Base-by-base conservation (phyloP, 2,329 filamentous ascomycete genomes). In the Dothideomycetidae sp. region DNA sequence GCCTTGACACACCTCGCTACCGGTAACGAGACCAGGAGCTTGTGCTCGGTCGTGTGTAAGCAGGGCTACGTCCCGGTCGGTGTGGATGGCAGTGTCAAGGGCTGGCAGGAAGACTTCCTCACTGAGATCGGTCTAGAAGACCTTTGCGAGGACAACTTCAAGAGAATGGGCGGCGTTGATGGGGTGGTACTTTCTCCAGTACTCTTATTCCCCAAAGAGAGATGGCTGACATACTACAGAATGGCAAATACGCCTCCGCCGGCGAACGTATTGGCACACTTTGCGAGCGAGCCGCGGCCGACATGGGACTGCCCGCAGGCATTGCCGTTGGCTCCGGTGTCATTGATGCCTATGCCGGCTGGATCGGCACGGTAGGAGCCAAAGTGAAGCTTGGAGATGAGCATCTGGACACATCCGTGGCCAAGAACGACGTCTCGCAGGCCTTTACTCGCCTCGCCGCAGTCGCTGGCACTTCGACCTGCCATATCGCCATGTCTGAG, bases 321-420 rank as follows among this genome's bases (percentile, higher is more conserved):
- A 90, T 94, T 48, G 84, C 90, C 12, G 81, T 98, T 39, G 90
- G 90, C 37, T 93, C 84, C 53, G 86, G 86, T 58, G 90, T 98
- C 46, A 98, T 98, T 53, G 90, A 98, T 57, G 90, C 90, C 12
- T 98, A 98, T 53, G 90, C 90, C 42, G 90, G 90, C 46, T 98
- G 90, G 90, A 90, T 98, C 48, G 90, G 90, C 43, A 96, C 90
- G 1, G 90, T 98, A n/a, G 90, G 90, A 41, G 88, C 90, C 43
- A 94, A 94, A 59, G 83, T 94, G 49, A 72, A 84, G 47, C 71
- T 92, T 11, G 68, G 70, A 29, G 62, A 68, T 40, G 73, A 80
- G 39, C 70, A 79, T 33, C 68, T 88, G 28, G 77, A 79, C 53
- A 66, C 72, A 42, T 70, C 70, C 23, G 67, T 70, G 3, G 70